Evolutionary conservation across 2,329 filamentous ascomycete species (phyloP).

Genomic region (Neofusicoccum cordaticola): DNA sequence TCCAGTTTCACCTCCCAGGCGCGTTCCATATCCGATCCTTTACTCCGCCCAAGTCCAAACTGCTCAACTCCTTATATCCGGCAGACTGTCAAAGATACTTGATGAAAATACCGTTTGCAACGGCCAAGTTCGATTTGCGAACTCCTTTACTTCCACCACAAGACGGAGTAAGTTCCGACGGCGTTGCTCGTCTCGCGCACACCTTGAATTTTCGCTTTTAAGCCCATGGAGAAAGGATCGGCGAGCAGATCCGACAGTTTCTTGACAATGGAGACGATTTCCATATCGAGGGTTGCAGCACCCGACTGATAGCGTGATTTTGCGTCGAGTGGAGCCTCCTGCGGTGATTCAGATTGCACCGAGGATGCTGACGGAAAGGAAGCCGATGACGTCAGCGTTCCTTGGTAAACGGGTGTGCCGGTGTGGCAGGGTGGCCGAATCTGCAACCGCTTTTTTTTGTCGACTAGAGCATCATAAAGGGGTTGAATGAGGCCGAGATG

Average conservation of each 20-base stretch:
- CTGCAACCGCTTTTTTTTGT: neutral
- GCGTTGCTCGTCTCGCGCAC: conserved; percentile 19
- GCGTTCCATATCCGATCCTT: neutral
- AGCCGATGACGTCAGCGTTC: neutral
- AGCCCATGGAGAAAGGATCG: conserved; percentile 37
- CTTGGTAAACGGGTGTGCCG: conserved; percentile 17
- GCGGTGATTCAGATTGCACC: neutral
- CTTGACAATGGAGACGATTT: conserved; percentile 35
- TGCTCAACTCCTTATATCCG: neutral
- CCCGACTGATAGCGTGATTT: neutral
- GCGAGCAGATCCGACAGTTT: conserved; percentile 33
- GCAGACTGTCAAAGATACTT: neutral
- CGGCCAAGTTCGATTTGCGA: neutral
- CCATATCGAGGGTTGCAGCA: conserved; percentile 19
- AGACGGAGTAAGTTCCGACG: conserved; percentile 9
- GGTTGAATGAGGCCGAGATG: conserved; percentile 35
- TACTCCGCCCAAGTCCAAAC: neutral
- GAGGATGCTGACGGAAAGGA: neutral
- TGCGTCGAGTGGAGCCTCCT: neutral
- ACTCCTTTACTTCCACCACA: conserved; percentile 10
- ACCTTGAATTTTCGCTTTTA: conserved; percentile 24
- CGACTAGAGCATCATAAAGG: conserved; percentile 32
- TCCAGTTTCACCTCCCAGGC: neutral
- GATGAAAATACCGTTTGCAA: neutral
- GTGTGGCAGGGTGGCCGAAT: conserved; percentile 23